A percentile compares a stretch with the other conserved stretches of the same genome.
Evolutionary conservation across 495 filamentous ascomycete species (phyloP).

Genomic region (Penicillium pulvis): DNA sequence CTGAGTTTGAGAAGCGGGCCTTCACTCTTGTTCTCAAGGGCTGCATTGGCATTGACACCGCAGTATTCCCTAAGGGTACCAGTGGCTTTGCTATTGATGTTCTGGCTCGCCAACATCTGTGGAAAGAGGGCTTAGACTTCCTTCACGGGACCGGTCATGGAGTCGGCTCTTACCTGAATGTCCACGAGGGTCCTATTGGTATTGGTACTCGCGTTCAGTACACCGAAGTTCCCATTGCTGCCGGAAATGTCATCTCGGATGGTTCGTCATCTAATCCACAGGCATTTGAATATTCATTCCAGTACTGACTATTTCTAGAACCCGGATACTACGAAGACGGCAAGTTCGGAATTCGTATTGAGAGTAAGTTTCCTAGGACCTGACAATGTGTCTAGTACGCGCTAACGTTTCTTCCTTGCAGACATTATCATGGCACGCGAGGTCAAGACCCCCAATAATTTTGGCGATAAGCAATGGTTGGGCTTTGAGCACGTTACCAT

Average conservation of each 20-base stretch:
- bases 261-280: constrained; percentile 35
- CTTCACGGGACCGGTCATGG: constrained; percentile 97
- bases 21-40: constrained; percentile 97
- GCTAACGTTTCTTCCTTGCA: constrained; percentile 19
- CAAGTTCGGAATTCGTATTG: constrained; percentile 95
- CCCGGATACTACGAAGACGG: constrained; percentile 99
- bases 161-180: constrained; percentile 90
- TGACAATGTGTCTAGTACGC: neutral
- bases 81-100: constrained; percentile 90
- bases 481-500: constrained; percentile 98
- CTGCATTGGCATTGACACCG: constrained; percentile 85
- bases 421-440: constrained; percentile 86
- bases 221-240: constrained; percentile 82
- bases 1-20: constrained; percentile 81
- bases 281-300: constrained; percentile 5
- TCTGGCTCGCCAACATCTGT: constrained; percentile 88
- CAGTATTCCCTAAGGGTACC: constrained; percentile 92
- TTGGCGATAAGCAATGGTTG: constrained; percentile 90
- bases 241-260: constrained; percentile 93
- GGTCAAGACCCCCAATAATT: constrained; percentile 78
- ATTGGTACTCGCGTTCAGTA: constrained; percentile 91
- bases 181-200: constrained; percentile 97
- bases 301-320: constrained; percentile 51
- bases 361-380: constrained; percentile 60
- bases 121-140: constrained; percentile 92